Conservation (phyloP, 2,329 filamentous ascomycete genomes). For the Colletotrichum filicis region DNA sequence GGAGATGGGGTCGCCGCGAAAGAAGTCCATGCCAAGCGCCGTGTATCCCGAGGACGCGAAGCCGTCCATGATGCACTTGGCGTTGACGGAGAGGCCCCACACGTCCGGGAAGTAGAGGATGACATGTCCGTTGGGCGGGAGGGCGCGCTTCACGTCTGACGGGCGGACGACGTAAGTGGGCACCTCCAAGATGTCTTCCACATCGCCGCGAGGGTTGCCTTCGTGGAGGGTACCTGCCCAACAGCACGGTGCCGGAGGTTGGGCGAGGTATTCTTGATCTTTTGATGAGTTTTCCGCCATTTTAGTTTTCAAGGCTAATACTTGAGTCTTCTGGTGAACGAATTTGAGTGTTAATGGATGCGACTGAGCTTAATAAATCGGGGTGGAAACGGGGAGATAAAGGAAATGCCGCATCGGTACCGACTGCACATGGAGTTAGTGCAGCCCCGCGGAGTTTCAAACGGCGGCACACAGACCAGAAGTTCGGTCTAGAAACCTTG, state of each 20-base stretch:
- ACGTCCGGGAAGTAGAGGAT: constrained; percentile 59
- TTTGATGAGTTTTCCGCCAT: constrained; percentile 9
- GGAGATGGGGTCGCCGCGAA: constrained; percentile 55
- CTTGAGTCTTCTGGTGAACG: background rate
- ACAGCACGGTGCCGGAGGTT: constrained; percentile 51
- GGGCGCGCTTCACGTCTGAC: constrained; percentile 5
- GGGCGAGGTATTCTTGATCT: constrained; percentile 40
- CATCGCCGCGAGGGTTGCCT: constrained; percentile 48
- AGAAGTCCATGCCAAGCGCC: constrained; percentile 57
- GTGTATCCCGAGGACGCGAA: constrained; percentile 56
- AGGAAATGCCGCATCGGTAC: constrained; percentile 5
- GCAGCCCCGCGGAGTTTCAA: background rate
- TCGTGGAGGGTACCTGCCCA: constrained; percentile 50
- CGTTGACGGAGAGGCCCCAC: constrained; percentile 55
- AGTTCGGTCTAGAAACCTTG: background rate
- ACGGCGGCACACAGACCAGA: background rate
- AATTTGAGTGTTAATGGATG: background rate
- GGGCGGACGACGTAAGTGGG: constrained; percentile 49
- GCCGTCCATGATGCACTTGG: constrained; percentile 56
- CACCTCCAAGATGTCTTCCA: constrained; percentile 45
- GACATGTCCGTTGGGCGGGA: constrained; percentile 50
- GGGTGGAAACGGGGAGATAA: background rate
- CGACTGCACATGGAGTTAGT: background rate
- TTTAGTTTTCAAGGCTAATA: background rate
- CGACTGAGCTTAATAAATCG: background rate